phyloP scores from a whole-genome alignment of 2,329 filamentous ascomycete genomes.

The Botryosphaeria dothidea region DNA sequence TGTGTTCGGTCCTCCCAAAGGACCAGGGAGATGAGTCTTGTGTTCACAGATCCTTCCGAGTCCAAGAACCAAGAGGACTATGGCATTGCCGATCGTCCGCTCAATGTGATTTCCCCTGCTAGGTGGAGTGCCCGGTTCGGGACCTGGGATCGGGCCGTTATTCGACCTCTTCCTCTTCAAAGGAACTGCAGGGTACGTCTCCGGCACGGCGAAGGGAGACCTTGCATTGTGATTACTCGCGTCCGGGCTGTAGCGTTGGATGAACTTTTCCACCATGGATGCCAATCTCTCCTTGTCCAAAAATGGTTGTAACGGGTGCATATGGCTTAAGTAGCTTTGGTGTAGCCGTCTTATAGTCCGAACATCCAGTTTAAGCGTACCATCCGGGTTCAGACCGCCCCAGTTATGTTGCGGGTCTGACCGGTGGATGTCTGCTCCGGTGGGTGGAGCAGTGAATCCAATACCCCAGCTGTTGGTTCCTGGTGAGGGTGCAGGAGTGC shows the following conservation, averaged over 20 bases:
- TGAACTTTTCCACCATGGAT: conserved; percentile 53
- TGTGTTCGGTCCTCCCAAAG: conserved; percentile 55
- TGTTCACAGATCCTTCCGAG: conserved; percentile 78
- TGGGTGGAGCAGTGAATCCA: conserved; percentile 36
- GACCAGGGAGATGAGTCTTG: conserved; percentile 52
- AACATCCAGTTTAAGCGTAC: conserved; percentile 55
- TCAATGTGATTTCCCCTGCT: conserved; percentile 18
- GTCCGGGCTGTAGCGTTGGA: conserved; percentile 34
- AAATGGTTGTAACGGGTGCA: conserved; percentile 66
- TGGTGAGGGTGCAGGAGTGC: conserved; percentile 40
- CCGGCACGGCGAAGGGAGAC: conserved; percentile 27
- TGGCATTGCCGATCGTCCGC: conserved; percentile 59
- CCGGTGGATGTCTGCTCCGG: conserved; percentile 32
- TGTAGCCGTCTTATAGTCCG: conserved; percentile 53
- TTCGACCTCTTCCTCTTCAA: conserved; percentile 38
- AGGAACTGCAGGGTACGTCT: conserved; percentile 28
- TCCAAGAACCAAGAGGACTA: conserved; percentile 80
- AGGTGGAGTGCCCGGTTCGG: neutral
- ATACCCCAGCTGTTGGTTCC: conserved; percentile 52
- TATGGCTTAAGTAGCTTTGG: conserved; percentile 58
- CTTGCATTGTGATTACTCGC: conserved; percentile 23
- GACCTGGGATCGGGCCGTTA: conserved; percentile 22
- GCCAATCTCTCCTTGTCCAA: conserved; percentile 56
- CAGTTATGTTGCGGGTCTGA: conserved; percentile 35
- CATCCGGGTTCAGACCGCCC: conserved; percentile 55